Conservation (phyloP, 257 asterid genomes). For the Fraxinus excelsior region DNA sequence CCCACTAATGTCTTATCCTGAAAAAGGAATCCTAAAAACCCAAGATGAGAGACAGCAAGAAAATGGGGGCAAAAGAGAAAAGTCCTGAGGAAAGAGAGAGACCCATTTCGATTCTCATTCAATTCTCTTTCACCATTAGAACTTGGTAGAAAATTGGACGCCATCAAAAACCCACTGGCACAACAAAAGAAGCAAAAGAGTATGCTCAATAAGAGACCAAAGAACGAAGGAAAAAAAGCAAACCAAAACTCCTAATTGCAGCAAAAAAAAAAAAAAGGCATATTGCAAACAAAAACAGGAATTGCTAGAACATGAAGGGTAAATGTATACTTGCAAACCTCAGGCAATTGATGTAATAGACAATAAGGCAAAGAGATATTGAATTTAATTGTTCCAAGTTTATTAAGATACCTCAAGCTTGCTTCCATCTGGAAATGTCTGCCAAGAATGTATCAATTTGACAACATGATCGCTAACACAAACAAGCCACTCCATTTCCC, state of each 20-base stretch:
- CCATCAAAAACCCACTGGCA: slow-evolving; percentile 45
- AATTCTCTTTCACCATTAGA: too few species aligned
- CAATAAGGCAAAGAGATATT: too few species aligned
- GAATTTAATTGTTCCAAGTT: not conserved
- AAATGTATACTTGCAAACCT: too few species aligned
- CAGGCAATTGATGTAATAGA: too few species aligned
- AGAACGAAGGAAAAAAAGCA: slow-evolving; percentile 1
- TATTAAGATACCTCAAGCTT: slow-evolving; percentile 60
- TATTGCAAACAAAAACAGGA: not conserved
- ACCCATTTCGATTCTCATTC: too few species aligned
- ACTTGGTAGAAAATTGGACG: slow-evolving; percentile 46
- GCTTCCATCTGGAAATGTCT: slow-evolving; percentile 80
- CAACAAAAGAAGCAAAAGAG: slow-evolving; percentile 48
- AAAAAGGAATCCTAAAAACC: slow-evolving; percentile 37
- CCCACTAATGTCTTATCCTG: slow-evolving; percentile 32
- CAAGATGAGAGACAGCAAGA: slow-evolving; percentile 60
- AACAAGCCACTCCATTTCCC: too few species aligned
- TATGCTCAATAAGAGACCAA: slow-evolving; percentile 30
- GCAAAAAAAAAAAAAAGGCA: not conserved
- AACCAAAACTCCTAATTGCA: slow-evolving; percentile 32
- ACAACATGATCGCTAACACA: slow-evolving; percentile 67
- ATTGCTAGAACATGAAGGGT: not conserved
- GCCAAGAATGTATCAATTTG: slow-evolving; percentile 69
- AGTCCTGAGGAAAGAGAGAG: slow-evolving; percentile 17
- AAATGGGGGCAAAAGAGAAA: slow-evolving; percentile 43